Conservation (phyloP, 164 flowering plant species). For the Dillenia suffruticosa region DNA sequence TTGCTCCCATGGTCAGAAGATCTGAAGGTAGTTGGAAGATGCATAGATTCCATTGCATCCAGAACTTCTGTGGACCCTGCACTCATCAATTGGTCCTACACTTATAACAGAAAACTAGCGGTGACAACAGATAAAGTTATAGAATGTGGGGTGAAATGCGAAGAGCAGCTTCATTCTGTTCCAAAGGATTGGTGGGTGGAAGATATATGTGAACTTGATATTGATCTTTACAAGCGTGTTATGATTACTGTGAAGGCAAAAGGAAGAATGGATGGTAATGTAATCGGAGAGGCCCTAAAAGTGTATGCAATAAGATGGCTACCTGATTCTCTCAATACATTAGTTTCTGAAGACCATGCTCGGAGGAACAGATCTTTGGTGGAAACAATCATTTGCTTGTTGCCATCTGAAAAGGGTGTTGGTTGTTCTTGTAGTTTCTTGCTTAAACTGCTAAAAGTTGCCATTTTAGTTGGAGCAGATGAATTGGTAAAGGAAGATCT, state of each 20-base stretch:
- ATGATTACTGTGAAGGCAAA: constrained; percentile 72
- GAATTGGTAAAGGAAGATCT: constrained; percentile 53
- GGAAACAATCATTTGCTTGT: constrained; percentile 61
- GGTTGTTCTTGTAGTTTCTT: constrained; percentile 81
- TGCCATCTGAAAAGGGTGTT: constrained; percentile 51
- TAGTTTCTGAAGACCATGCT: constrained; percentile 47
- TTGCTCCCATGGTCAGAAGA: constrained; percentile 80
- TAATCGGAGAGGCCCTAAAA: constrained; percentile 76
- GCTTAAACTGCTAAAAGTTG: constrained; percentile 68
- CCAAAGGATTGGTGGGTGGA: constrained; percentile 97
- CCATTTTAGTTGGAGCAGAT: constrained; percentile 61
- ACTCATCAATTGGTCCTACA: constrained; percentile 71
- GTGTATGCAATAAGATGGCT: constrained; percentile 74
- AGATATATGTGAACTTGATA: constrained; percentile 84
- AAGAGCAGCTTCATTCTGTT: constrained; percentile 33
- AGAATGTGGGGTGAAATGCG: constrained; percentile 25
- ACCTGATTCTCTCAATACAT: constrained; percentile 55
- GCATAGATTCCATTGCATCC: constrained; percentile 83
- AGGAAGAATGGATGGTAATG: constrained; percentile 67
- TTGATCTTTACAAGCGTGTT: constrained; percentile 69
- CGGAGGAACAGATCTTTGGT: constrained; percentile 50
- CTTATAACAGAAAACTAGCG: constrained; percentile 57
- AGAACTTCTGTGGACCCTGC: constrained; percentile 79
- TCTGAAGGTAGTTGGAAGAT: constrained; percentile 75
- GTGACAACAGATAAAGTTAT: constrained; percentile 28